A percentile compares a stretch with the other conserved stretches of the same genome.
These are phyloP conservation scores for Mycena pura DNA, from an alignment of 768 basidiomycete genomes.

Conservation along the genomic window DNA sequence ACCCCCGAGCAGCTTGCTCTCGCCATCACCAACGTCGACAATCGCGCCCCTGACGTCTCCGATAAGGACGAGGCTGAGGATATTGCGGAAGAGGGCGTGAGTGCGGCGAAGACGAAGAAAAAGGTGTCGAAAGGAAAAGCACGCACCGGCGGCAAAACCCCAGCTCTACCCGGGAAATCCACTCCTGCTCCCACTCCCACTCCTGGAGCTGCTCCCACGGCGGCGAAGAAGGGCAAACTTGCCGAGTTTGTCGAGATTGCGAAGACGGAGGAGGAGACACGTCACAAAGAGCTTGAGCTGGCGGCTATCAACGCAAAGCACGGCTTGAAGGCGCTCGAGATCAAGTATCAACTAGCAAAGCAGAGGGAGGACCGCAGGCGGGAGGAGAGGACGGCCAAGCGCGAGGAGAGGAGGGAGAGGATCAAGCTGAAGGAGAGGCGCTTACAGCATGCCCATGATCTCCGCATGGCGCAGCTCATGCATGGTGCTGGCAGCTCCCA, in stretches of 20 bases:
- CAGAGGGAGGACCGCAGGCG: neutral
- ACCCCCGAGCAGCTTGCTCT: neutral
- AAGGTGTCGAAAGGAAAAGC: neutral
- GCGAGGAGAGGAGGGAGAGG: conserved; percentile 1
- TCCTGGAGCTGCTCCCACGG: neutral
- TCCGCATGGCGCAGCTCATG: neutral
- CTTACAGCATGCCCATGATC: conserved; percentile 33
- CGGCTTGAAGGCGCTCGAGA: neutral
- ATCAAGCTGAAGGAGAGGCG: conserved; percentile 5
- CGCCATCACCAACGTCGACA: neutral
- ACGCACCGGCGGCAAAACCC: neutral
- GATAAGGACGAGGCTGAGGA: neutral
- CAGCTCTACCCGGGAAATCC: neutral
- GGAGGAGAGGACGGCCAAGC: neutral
- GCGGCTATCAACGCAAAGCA: neutral
- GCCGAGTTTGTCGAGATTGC: conserved; percentile 2
- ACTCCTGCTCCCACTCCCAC: neutral
- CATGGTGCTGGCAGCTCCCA: no score
- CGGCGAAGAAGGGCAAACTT: neutral
- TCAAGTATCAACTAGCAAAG: neutral
- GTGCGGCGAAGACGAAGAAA: neutral
- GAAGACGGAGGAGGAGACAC: conserved; percentile 3
- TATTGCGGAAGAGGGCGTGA: neutral
- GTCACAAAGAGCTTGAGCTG: conserved; percentile 12
- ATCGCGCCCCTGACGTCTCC: neutral